These are phyloP conservation scores for Panicum miliaceum DNA, from an alignment of 176 grass and related monocot genomes.

Conservation along the genomic window DNA sequence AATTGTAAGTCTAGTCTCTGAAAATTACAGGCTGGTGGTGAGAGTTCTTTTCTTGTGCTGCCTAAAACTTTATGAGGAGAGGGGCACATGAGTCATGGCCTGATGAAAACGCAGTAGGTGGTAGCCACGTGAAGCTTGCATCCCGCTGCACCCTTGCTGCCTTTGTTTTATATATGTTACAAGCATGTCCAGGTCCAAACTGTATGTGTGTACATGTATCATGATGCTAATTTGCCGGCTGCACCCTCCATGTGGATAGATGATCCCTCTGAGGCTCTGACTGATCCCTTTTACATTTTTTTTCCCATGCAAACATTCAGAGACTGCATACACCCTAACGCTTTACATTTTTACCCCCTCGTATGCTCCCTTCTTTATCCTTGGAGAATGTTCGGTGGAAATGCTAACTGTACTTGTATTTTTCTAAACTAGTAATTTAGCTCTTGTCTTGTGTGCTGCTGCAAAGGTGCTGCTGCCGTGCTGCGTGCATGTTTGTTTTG, in stretches of 20 bases:
- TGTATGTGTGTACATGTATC: constrained; percentile 15
- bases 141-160: constrained; percentile 49
- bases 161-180: constrained; percentile 29
- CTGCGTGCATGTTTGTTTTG: constrained; percentile 21
- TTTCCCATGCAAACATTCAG: not conserved
- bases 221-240: constrained; percentile 39
- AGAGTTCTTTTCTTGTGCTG: not conserved
- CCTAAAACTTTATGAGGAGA: not conserved
- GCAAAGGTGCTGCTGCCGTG: not conserved
- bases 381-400: constrained; percentile 34
- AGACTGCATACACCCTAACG: not conserved
- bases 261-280: not conserved
- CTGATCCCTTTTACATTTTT: not conserved
- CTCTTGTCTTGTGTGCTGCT: constrained; percentile 40
- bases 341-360: not conserved
- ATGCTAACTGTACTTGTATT: constrained; percentile 33
- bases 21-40: constrained; percentile 31
- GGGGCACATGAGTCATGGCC: constrained; percentile 29
- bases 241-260: constrained; percentile 27
- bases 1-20: not conserved
- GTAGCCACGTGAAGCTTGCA: constrained; percentile 50
- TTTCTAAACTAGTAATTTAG: not conserved
- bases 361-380: not conserved
- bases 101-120: constrained; percentile 27
- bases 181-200: constrained; percentile 19